Evolutionary conservation across 2,329 filamentous ascomycete species (phyloP).

Genomic region (Corniculantispora saksenae): DNA sequence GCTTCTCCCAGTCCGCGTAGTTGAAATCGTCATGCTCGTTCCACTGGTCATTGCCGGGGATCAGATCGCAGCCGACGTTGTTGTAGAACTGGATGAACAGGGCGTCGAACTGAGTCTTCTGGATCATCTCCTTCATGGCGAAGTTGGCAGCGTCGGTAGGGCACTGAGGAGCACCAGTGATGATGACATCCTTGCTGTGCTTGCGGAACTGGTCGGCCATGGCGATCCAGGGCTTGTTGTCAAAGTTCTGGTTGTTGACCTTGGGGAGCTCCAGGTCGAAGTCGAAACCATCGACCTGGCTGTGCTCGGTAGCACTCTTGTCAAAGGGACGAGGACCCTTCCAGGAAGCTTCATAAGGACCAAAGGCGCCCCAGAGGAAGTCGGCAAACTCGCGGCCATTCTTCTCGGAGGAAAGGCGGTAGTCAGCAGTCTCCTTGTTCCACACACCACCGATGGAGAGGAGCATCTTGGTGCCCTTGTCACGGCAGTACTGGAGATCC

Average conservation of each 20-base stretch:
- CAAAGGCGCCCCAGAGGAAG: constrained; percentile 41
- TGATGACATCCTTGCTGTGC: constrained; percentile 33
- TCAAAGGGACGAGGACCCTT: constrained; percentile 43
- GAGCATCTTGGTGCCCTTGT: constrained; percentile 44
- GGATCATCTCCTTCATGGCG: constrained; percentile 40
- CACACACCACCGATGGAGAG: constrained; percentile 43
- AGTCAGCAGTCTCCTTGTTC: constrained; percentile 31
- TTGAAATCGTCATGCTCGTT: constrained; percentile 40
- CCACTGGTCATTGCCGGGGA: constrained; percentile 31
- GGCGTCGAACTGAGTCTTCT: constrained; percentile 42
- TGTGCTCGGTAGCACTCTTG: constrained; percentile 26
- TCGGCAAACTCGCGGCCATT: constrained; percentile 40
- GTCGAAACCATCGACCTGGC: constrained; percentile 43
- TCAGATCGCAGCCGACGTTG: constrained; percentile 41
- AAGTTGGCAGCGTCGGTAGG: constrained; percentile 31
- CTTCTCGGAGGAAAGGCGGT: constrained; percentile 32
- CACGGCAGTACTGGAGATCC: constrained; percentile 44
- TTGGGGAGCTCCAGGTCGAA: constrained; percentile 41
- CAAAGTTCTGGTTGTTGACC: constrained; percentile 28
- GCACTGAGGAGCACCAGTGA: constrained; percentile 50
- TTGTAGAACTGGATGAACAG: constrained; percentile 54
- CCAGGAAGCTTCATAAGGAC: constrained; percentile 35
- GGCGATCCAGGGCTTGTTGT: constrained; percentile 38
- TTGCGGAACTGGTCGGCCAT: constrained; percentile 40
- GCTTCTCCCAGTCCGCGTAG: constrained; percentile 43